Evolutionary conservation across 106 monocot species (phyloP).

Genomic region (Narthecium ossifragum): DNA sequence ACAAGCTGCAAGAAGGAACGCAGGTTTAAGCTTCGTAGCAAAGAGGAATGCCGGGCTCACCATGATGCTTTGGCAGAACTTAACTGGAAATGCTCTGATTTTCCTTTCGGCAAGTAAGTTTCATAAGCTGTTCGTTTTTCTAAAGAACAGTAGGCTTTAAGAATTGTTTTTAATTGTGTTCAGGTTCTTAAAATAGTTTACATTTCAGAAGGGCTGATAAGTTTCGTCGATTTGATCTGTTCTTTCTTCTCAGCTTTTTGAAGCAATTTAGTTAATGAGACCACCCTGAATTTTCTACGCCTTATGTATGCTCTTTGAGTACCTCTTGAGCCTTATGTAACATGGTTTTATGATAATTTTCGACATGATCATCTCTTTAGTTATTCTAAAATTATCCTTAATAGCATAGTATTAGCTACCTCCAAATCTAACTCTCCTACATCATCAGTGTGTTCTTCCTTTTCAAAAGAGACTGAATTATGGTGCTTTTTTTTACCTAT

Average conservation of each 20-base stretch:
- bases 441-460: too few relatives aligned
- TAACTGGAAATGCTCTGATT: constrained; percentile 71
- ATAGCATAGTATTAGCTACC: neutral
- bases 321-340: too few relatives aligned
- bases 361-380: neutral
- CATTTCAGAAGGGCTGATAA: neutral
- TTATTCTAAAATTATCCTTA: neutral
- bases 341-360: neutral
- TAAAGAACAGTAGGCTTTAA: too few relatives aligned
- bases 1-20: constrained; percentile 54
- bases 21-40: constrained; percentile 54
- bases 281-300: too few relatives aligned
- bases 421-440: too few relatives aligned
- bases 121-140: too few relatives aligned
- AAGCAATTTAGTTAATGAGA: too few relatives aligned
- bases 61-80: constrained; percentile 57
- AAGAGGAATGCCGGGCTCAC: constrained; percentile 63
- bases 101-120: constrained; percentile 50
- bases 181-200: too few relatives aligned
- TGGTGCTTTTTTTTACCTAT: neutral
- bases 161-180: too few relatives aligned
- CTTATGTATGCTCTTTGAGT: too few relatives aligned
- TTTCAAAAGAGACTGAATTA: neutral
- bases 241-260: neutral
- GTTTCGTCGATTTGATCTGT: neutral